A percentile compares a stretch with the other conserved stretches of the same genome.
Conservation (phyloP, 208 protist genomes). For the Trypanosoma theileri region DNA sequence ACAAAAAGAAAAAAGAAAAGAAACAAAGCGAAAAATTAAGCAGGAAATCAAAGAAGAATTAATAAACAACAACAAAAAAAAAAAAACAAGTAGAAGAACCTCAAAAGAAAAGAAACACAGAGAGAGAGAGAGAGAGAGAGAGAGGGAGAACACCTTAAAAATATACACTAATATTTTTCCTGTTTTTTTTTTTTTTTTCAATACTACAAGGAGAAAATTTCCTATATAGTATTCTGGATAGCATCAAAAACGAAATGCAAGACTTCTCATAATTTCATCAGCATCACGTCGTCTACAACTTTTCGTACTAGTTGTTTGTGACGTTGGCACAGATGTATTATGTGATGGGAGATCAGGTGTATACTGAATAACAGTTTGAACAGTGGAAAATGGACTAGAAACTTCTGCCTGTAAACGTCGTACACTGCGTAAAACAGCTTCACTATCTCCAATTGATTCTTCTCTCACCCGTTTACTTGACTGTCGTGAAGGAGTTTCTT, state of each 20-base stretch:
- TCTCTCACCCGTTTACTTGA: conserved; percentile 13
- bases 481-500: background rate
- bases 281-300: conserved; percentile 20
- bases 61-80: conserved; percentile 7
- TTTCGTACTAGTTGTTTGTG: conserved; percentile 3
- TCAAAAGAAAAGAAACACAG: background rate
- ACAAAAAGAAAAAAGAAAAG: conserved; percentile 7
- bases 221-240: background rate
- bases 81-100: background rate
- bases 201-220: conserved; percentile 1
- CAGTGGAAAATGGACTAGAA: conserved; percentile 8
- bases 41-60: background rate
- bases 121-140: conserved; percentile 3
- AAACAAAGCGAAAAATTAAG: background rate
- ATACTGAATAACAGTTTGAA: conserved; percentile 28
- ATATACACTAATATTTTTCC: background rate
- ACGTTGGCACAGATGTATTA: background rate
- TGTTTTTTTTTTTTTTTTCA: too few relatives aligned
- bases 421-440: conserved; percentile 26
- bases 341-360: conserved; percentile 4
- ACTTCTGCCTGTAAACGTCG: conserved; percentile 18
- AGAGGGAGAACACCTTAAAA: background rate
- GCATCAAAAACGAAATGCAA: conserved; percentile 22
- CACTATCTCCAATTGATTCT: background rate
- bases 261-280: conserved; percentile 35